Percentiles rank a stretch among this genome's conserved stretches.
Evolutionary conservation across 1,139 yeast species (phyloP).

Genomic region (Geotrichum aggregatum): DNA sequence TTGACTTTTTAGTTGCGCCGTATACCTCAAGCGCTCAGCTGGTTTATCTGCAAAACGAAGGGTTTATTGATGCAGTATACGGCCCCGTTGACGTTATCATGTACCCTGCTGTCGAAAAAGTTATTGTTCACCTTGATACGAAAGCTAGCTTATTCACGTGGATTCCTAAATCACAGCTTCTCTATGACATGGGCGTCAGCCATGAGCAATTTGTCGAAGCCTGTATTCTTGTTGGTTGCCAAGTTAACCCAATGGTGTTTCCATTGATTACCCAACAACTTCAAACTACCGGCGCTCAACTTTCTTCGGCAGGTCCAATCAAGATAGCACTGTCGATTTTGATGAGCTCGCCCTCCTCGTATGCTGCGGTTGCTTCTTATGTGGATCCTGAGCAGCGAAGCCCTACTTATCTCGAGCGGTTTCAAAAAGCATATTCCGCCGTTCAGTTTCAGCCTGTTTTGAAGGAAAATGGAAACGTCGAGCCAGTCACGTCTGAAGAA

Average conservation of each 20-base stretch:
- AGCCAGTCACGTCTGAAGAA: conserved; percentile 44
- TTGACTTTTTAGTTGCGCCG: conserved; percentile 77
- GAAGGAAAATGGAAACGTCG: conserved; percentile 64
- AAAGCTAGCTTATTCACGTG: conserved; percentile 56
- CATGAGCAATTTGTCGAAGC: conserved; percentile 71
- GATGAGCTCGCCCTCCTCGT: conserved; percentile 38
- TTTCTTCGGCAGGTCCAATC: conserved; percentile 28
- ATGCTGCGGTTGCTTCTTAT: conserved; percentile 33
- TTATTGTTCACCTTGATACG: conserved; percentile 69
- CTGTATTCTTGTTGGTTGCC: conserved; percentile 66
- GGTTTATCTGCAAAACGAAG: conserved; percentile 53
- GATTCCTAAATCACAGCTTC: conserved; percentile 56
- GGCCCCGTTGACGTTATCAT: conserved; percentile 80
- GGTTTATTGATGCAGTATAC: conserved; percentile 67
- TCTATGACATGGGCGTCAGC: conserved; percentile 55
- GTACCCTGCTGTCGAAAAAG: conserved; percentile 58
- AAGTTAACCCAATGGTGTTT: conserved; percentile 64
- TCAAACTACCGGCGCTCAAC: conserved; percentile 36
- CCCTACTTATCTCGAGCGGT: conserved; percentile 39
- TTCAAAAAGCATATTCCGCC: conserved; percentile 52
- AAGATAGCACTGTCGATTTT: conserved; percentile 16
- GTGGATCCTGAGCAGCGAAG: conserved; percentile 31
- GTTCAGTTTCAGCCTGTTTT: conserved; percentile 65
- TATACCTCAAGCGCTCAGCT: conserved; percentile 79
- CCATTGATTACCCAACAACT: conserved; percentile 44